Evolutionary conservation across 768 basidiomycete species (phyloP).

Genomic region (Lentinula guzmanii): DNA sequence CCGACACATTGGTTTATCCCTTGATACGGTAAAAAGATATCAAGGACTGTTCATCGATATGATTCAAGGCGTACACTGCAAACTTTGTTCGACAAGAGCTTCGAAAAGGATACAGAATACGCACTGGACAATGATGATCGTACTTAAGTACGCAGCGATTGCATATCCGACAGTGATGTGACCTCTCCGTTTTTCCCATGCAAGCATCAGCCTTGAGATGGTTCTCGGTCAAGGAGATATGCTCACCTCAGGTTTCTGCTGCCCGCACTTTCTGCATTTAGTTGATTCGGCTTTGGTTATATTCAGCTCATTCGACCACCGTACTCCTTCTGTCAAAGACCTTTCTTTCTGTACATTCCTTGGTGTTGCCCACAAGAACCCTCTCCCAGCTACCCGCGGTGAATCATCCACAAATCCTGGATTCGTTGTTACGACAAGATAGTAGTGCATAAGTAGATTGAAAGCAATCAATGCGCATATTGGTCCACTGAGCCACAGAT

Average conservation of each 20-base stretch:
- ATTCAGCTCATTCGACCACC: constrained; percentile 43
- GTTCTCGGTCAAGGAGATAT: not conserved
- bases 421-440: constrained; percentile 67
- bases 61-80: constrained; percentile 32
- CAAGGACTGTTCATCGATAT: not conserved
- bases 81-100: not conserved
- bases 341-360: constrained; percentile 20
- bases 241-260: constrained; percentile 73
- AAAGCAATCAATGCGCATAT: constrained; percentile 67
- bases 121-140: constrained; percentile 87
- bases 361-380: constrained; percentile 54
- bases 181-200: constrained; percentile 47
- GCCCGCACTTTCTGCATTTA: constrained; percentile 64
- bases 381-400: constrained; percentile 29
- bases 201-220: not conserved
- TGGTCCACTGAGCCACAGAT: constrained; percentile 55
- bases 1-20: constrained; percentile 99
- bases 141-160: constrained; percentile 86
- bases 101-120: constrained; percentile 24
- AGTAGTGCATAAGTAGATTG: constrained; percentile 83
- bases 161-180: constrained; percentile 92
- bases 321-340: constrained; percentile 35
- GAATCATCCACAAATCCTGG: constrained; percentile 79
- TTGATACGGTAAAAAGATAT: constrained; percentile 19
- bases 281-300: constrained; percentile 51